Base-by-base conservation (phyloP, 306 rosid genomes). In the Cyamopsis tetragonoloba region DNA sequence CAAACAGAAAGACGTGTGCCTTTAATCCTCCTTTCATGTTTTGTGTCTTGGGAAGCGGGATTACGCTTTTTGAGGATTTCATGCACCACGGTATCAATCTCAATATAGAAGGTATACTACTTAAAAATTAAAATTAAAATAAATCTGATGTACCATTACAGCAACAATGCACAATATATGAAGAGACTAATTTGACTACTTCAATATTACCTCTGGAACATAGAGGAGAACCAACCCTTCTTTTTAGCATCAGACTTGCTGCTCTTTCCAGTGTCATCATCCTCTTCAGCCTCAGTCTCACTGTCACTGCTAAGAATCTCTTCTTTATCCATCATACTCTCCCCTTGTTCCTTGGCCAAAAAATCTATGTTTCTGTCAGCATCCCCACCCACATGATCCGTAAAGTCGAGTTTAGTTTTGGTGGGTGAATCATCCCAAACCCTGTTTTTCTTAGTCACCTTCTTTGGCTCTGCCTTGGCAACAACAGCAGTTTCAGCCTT, bases 301-400 rank as follows among this genome's bases (percentile, higher is more conserved):
- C 98, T 87, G 42, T 92, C 98, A 73, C 98, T 93, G 59, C 97
- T 89, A 79, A 84, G 13, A 32, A 83, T 30, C 87, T 93, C 98
- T 70, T 93, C 97, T 76, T 85, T 87, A 82, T 93, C 98, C 98
- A 93, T 93, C 97, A 89, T 86, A 67, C 98, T 93, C 72, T 89
- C 92, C 68, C 98, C 98, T 1, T 93, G 98, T 48, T 89, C 93
- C 50, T 88, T 80, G 59, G 96, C 88, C 71, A 88, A 79, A 68
- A 70, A 84, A 78, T 86, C 95, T n/a, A 79, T 73, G n/a, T 75
- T 65, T 34, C 76, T 68, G 10, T 89, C 95, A 71, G 78, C 87
- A 75, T 81, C 89, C 70, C 19, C 47, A 26, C 24, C 77, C 9
- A 67, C 84, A 20, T 83, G 47, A 78, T 89, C 95, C 0, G 99